phyloP scores from a whole-genome alignment of 2,329 filamentous ascomycete species.

The Pseudogymnoascus sp. region DNA sequence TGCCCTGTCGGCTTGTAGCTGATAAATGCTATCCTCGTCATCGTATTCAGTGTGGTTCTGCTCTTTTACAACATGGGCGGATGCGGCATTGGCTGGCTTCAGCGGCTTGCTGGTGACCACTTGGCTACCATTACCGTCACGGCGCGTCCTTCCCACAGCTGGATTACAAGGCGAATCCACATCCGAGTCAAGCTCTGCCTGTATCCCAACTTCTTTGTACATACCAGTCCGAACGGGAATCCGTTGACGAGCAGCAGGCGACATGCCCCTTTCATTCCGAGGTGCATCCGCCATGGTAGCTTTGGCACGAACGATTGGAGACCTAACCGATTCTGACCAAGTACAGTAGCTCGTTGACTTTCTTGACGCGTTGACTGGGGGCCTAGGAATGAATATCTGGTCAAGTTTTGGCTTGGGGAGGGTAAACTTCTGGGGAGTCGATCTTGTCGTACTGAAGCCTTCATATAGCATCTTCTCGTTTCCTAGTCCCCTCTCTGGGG shows the following conservation, averaged over 20 bases:
- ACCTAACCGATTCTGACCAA: not conserved
- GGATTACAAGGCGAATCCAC: not conserved
- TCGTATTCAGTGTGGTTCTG: not conserved
- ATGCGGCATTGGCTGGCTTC: not conserved
- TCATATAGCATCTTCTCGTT: not conserved
- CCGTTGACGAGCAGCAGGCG: not conserved
- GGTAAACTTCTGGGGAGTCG: not conserved
- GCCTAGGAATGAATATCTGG: not conserved
- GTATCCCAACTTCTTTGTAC: not conserved
- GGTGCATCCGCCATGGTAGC: not conserved
- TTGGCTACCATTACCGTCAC: not conserved
- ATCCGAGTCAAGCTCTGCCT: not conserved
- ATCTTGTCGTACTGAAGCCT: not conserved
- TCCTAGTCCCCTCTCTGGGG: not conserved
- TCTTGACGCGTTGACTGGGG: not conserved
- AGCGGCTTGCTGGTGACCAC: not conserved
- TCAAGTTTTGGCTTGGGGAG: not conserved
- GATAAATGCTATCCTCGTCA: not conserved
- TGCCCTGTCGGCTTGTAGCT: not conserved
- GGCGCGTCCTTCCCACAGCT: not conserved
- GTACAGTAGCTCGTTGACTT: not conserved
- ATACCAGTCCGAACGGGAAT: not conserved
- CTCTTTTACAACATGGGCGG: not conserved
- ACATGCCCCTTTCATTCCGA: not conserved
- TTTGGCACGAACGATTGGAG: not conserved